phyloP scores from a whole-genome alignment of 495 filamentous ascomycete species.

The Astrocystis sublimbata region DNA sequence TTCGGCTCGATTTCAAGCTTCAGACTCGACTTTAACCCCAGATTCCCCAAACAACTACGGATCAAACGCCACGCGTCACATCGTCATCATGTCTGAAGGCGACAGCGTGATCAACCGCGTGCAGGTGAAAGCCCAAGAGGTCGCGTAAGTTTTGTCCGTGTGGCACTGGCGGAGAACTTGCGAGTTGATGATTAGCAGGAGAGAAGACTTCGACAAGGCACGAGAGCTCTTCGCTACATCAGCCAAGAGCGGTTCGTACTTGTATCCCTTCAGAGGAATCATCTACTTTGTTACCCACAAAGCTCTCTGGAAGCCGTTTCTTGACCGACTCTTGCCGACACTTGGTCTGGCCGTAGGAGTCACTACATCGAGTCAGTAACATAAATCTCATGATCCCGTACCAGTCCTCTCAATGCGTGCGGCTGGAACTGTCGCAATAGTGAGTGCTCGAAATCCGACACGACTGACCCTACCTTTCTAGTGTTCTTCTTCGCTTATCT shows the following conservation, averaged over 20 bases:
- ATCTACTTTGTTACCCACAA: constrained; percentile 72
- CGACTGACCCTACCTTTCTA: neutral
- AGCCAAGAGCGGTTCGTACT: constrained; percentile 70
- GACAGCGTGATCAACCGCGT: constrained; percentile 32
- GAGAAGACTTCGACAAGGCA: constrained; percentile 59
- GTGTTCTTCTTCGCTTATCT: constrained; percentile 91
- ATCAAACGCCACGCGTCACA: neutral
- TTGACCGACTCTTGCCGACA: constrained; percentile 67
- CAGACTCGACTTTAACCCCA: too few relatives aligned
- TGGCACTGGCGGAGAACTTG: neutral
- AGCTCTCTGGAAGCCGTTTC: constrained; percentile 67
- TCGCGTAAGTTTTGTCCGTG: constrained; percentile 42
- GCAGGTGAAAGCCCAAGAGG: constrained; percentile 50
- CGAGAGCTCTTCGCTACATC: constrained; percentile 60
- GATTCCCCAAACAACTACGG: too few relatives aligned
- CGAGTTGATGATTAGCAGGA: constrained; percentile 33
- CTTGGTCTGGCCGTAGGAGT: constrained; percentile 67
- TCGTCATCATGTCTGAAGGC: constrained; percentile 20
- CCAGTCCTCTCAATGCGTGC: too few relatives aligned
- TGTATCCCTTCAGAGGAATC: constrained; percentile 83
- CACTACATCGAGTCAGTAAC: constrained; percentile 41
- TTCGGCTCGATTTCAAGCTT: too few relatives aligned
- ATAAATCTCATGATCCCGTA: too few relatives aligned
- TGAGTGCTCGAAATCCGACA: neutral
- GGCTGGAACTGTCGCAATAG: neutral